Conservation (phyloP, 176 grass and related monocot genomes). For the Thinopyrum elongatum region DNA sequence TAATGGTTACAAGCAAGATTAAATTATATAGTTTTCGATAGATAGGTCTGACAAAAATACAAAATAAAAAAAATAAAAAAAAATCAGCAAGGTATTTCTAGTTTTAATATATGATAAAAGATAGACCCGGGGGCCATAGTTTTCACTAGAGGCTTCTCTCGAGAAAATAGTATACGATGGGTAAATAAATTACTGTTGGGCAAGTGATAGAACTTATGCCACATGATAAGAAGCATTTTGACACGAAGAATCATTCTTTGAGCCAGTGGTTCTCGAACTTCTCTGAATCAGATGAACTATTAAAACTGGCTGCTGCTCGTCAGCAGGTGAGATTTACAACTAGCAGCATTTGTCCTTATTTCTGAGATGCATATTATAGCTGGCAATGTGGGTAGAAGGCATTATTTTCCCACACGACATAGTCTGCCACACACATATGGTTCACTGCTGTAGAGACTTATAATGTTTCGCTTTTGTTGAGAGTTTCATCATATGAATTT, state of each 20-base stretch:
- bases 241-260: slow-evolving; percentile 84
- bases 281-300: slow-evolving; percentile 93
- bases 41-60: too few species aligned
- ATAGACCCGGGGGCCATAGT: too few species aligned
- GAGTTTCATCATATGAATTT: background rate
- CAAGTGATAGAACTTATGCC: slow-evolving; percentile 40
- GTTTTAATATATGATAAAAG: too few species aligned
- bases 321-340: slow-evolving; percentile 60
- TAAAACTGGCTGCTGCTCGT: slow-evolving; percentile 87
- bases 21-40: too few species aligned
- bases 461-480: background rate
- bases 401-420: background rate
- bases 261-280: slow-evolving; percentile 88
- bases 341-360: slow-evolving; percentile 13
- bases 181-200: too few species aligned
- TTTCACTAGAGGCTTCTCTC: too few species aligned
- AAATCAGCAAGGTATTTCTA: too few species aligned
- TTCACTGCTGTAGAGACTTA: background rate
- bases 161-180: too few species aligned
- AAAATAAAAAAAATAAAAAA: too few species aligned
- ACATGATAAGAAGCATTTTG: slow-evolving; percentile 75
- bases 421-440: background rate
- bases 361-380: background rate
- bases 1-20: too few species aligned
- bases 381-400: background rate